phyloP scores from a whole-genome alignment of 805 yeast genomes.

The Peterozyma toletana region DNA sequence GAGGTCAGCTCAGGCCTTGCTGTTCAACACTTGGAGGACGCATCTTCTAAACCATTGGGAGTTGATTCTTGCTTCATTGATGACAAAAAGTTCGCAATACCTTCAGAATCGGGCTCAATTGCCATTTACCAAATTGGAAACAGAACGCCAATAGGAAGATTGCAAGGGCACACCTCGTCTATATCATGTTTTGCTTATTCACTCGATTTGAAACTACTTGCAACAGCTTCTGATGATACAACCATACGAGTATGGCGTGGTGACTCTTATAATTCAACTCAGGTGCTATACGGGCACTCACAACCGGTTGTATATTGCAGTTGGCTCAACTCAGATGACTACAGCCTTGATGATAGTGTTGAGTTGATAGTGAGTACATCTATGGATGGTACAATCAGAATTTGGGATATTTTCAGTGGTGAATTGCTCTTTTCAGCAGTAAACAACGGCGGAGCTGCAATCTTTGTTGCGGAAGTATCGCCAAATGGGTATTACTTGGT shows the following conservation, averaged over 20 bases:
- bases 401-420: slow-evolving; percentile 57
- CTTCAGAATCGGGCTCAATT: slow-evolving; percentile 50
- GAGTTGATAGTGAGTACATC: slow-evolving; percentile 43
- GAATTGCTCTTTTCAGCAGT: slow-evolving; percentile 26
- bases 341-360: not conserved
- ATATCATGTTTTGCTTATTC: slow-evolving; percentile 54
- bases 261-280: slow-evolving; percentile 43
- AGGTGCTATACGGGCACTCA: slow-evolving; percentile 44
- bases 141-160: slow-evolving; percentile 38
- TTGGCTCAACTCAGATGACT: slow-evolving; percentile 39
- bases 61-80: slow-evolving; percentile 72
- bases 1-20: slow-evolving; percentile 48
- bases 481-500: slow-evolving; percentile 42
- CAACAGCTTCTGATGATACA: slow-evolving; percentile 76
- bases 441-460: slow-evolving; percentile 41
- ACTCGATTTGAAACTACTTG: slow-evolving; percentile 41
- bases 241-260: slow-evolving; percentile 73
- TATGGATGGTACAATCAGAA: slow-evolving; percentile 60
- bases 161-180: slow-evolving; percentile 60
- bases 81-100: slow-evolving; percentile 59
- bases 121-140: slow-evolving; percentile 46
- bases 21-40: slow-evolving; percentile 35
- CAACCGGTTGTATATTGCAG: slow-evolving; percentile 47
- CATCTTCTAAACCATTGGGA: slow-evolving; percentile 20
- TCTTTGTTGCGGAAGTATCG: slow-evolving; percentile 47